Evolutionary conservation across 768 basidiomycete species (phyloP).

Genomic region (Leucocoprinus birnbaumii): DNA sequence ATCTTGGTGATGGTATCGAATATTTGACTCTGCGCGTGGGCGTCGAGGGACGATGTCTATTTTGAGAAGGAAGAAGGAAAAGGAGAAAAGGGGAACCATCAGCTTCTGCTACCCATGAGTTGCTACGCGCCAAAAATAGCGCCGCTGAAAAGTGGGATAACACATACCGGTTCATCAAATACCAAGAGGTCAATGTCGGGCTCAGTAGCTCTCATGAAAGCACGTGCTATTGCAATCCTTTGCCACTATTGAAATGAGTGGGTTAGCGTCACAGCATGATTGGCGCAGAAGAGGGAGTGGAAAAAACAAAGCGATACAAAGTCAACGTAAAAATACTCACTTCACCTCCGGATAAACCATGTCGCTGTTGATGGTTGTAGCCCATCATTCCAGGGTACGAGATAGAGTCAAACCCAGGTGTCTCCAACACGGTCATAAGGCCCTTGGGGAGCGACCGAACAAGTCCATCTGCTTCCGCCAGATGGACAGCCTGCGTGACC

Average conservation of each 20-base stretch:
- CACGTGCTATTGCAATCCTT: slow-evolving; percentile 79
- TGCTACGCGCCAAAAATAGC: slow-evolving; percentile 2
- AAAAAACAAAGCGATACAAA: slow-evolving; percentile 7
- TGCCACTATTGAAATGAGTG: slow-evolving; percentile 61
- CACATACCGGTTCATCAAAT: slow-evolving; percentile 80
- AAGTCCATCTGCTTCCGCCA: slow-evolving; percentile 69
- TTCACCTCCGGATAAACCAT: slow-evolving; percentile 84
- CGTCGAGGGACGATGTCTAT: slow-evolving; percentile 79
- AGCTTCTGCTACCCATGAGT: not conserved
- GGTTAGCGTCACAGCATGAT: slow-evolving; percentile 5
- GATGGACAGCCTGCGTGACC: slow-evolving; percentile 61
- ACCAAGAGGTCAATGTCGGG: slow-evolving; percentile 76
- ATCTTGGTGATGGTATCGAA: slow-evolving; percentile 73
- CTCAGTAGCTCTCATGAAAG: slow-evolving; percentile 80
- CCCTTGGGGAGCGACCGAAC: slow-evolving; percentile 69
- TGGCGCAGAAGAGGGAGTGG: not conserved
- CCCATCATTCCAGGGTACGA: slow-evolving; percentile 38
- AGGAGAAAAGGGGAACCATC: slow-evolving; percentile 1
- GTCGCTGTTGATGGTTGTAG: slow-evolving; percentile 34
- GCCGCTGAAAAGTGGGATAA: not conserved
- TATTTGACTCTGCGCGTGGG: slow-evolving; percentile 75
- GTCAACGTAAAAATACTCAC: slow-evolving; percentile 36
- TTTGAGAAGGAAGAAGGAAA: not conserved
- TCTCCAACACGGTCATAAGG: slow-evolving; percentile 69
- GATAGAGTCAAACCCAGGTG: slow-evolving; percentile 54